Conservation (phyloP, 352 stramenopile genomes). For the Phytophthora sp. region DNA sequence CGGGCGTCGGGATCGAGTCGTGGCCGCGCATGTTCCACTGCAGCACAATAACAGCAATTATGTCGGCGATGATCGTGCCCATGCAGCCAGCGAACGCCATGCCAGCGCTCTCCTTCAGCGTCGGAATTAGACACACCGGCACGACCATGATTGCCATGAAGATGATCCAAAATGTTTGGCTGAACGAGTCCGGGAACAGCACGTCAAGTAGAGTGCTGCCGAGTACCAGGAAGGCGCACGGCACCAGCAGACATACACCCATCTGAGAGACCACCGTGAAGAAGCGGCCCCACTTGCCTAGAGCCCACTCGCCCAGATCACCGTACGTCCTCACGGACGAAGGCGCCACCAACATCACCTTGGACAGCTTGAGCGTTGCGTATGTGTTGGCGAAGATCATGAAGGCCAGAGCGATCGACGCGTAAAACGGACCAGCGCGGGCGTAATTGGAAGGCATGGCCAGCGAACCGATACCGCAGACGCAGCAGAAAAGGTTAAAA, state of each 20-base stretch:
- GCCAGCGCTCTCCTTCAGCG: conserved; percentile 23
- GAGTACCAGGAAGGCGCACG: conserved; percentile 58
- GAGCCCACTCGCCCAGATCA: conserved; percentile 46
- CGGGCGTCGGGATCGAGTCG: conserved; percentile 39
- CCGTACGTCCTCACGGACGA: conserved; percentile 59
- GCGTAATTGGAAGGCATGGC: conserved; percentile 62
- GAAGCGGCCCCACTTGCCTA: conserved; percentile 42
- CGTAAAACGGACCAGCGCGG: conserved; percentile 49
- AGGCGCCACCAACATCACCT: conserved; percentile 51
- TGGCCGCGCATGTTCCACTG: conserved; percentile 57
- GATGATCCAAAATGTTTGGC: conserved; percentile 6
- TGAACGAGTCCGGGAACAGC: conserved; percentile 56
- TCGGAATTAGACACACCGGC: conserved; percentile 47
- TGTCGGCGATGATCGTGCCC: conserved; percentile 56
- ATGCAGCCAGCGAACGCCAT: conserved; percentile 50
- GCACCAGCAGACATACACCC: conserved; percentile 46
- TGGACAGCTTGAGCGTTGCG: conserved; percentile 52
- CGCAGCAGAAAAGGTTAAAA: conserved; percentile 53
- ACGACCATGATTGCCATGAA: conserved; percentile 5
- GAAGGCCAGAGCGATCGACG: conserved; percentile 49
- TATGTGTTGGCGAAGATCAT: conserved; percentile 70
- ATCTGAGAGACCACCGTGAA: conserved; percentile 52
- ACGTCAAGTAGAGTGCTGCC: conserved; percentile 47
- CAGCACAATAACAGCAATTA: conserved; percentile 46
- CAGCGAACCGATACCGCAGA: conserved; percentile 61